Base-by-base conservation (phyloP, 2,329 filamentous ascomycete species). In the Ascochyta pisi region DNA sequence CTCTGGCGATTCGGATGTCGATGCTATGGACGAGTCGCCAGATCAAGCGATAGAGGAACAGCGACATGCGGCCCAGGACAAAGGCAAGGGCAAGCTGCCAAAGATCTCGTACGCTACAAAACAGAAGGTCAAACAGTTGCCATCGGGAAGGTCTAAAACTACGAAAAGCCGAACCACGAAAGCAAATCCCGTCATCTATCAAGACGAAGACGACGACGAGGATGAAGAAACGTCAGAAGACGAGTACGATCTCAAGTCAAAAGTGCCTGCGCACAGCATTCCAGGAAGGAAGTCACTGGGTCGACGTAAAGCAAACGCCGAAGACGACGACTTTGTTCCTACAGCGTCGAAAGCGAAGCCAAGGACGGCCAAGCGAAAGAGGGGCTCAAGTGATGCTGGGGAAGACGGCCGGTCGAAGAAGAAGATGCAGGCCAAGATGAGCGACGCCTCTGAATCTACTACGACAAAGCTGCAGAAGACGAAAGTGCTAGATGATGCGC, bases 101-200 rank as follows among this genome's bases (percentile, higher is more conserved):
- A 61, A 40, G 19, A 45, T 67, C 6, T 63, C 65, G 10, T 52
- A 57, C 22, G 52, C 46, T 4, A 48, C 49, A 22, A 69, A 65
- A 27, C 40, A 51, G 8, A 60, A 53, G 12, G 52, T 50, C n/a
- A 33, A 50, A 12, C 43, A 41, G 8, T 9, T 54, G 37, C 57
- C 51, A 24, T n/a, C 43, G 9, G 50, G 57, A 7, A 39, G 41
- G 2, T 40, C 57, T n/a, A 55, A 59, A 22, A 12, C 50, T 13
- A 43, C 31, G n/a, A 54, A 45, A 15, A 23, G 39, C n/a, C 49
- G 40, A 12, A 38, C 27, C n/a, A 42, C 40, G 16, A 46, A 29
- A 19, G 26, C n/a, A 34, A 39, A 15, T 15, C 29, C 45, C 2
- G 24, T 50, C 15, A 7, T 47, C 15, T 35, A 42, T 12, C 12